Base-by-base conservation (phyloP, 106 monocot genomes). In the Narthecium ossifragum region DNA sequence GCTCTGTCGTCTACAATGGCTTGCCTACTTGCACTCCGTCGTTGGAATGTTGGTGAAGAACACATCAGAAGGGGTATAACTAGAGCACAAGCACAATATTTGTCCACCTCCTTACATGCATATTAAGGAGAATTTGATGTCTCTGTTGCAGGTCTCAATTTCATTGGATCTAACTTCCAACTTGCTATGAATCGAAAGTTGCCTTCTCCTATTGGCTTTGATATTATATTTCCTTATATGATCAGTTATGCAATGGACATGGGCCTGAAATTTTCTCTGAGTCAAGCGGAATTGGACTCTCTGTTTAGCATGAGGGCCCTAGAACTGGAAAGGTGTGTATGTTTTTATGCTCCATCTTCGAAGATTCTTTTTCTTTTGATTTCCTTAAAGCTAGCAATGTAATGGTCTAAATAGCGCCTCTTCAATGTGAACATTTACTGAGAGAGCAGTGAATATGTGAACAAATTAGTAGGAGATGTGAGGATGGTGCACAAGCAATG, bases 161-260 rank as follows among this genome's bases (percentile, higher is more conserved):
- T 74, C 60, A 78, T 96, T 43, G 53, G 52, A 50, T 68, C 76
- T 51, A 84, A 96, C 55, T 83, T 73, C 20, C 74, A 79, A 6
- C 70, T 13, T 48, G 31, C 61, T 39, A 66, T 61, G 50, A 61
- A 84, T 79, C 78, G 77, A 40, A 45, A 81, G 20, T 65, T 73
- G 21, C 37, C 26, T 46, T 66, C 86, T 66, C 96, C 96, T 41
- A 62, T 96, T 66, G 96, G 96, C 28, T 96, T 90, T 61, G 62
- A 64, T 71, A 79, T 96, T 45, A 96, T 83, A 73, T 90, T 90
- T 68, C 78, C 86, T 66, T 60, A 78, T 23, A 81, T 90, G 86
- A 62, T 90, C 36, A 61, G 27, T 41, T 56, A 66, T 70, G 90
- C 90, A 32, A 69, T 51, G 6, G 70, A 75, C 4, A 67, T 87